Percentiles rank a stretch among this genome's conserved stretches.
Evolutionary conservation across 805 yeast genomes (phyloP).

Genomic region (Priceomyces haplophilus): DNA sequence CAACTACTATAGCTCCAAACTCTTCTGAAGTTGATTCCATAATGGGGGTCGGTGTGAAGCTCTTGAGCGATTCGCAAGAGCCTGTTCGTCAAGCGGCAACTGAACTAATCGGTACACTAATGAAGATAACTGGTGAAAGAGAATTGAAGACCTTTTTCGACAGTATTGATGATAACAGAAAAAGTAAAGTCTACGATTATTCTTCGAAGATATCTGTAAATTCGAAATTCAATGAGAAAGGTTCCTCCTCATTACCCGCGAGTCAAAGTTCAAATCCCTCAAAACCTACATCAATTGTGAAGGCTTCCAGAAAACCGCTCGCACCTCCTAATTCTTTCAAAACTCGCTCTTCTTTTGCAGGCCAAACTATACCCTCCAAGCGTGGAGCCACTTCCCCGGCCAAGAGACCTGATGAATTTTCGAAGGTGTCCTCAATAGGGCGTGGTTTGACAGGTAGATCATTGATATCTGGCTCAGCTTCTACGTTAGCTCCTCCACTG

Average conservation of each 20-base stretch:
- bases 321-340: conserved; percentile 7
- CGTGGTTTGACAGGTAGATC: conserved; percentile 45
- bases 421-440: conserved; percentile 28
- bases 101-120: conserved; percentile 72
- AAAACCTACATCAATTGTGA: conserved; percentile 12
- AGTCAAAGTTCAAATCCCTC: not conserved
- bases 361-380: conserved; percentile 56
- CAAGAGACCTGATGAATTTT: conserved; percentile 37
- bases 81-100: conserved; percentile 78
- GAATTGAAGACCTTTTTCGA: conserved; percentile 58
- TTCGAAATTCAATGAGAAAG: conserved; percentile 20
- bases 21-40: conserved; percentile 54
- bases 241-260: not conserved
- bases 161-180: conserved; percentile 73
- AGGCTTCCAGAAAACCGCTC: conserved; percentile 11
- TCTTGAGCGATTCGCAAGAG: conserved; percentile 80
- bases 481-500: conserved; percentile 4
- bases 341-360: conserved; percentile 13
- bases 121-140: conserved; percentile 79
- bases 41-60: conserved; percentile 53
- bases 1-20: conserved; percentile 48
- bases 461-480: conserved; percentile 20
- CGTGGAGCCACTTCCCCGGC: conserved; percentile 71
- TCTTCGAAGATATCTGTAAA: conserved; percentile 55
- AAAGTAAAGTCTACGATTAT: conserved; percentile 59